These are phyloP conservation scores for Lentinula boryana DNA, from an alignment of 768 basidiomycete species.

Conservation along the genomic window DNA sequence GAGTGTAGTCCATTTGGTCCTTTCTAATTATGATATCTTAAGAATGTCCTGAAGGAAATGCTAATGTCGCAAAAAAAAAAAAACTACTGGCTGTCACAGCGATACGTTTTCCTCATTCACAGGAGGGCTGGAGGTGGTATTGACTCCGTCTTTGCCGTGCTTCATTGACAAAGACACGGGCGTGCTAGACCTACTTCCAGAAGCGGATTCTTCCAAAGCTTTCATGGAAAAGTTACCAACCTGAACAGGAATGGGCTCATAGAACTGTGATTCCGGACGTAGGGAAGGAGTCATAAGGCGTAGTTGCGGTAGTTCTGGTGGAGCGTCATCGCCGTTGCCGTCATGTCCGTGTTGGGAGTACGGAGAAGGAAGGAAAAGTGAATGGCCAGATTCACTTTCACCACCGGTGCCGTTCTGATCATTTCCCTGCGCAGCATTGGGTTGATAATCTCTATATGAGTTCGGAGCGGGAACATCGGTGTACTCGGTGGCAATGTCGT, in stretches of 20 bases:
- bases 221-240: neutral
- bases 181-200: neutral
- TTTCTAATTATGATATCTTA: neutral
- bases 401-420: neutral
- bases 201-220: neutral
- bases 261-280: neutral
- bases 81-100: neutral
- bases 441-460: neutral
- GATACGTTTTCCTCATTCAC: neutral
- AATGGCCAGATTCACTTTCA: neutral
- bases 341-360: slow-evolving; percentile 2
- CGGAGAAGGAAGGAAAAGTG: neutral
- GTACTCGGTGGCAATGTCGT: neutral
- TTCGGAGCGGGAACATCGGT: neutral
- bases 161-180: neutral
- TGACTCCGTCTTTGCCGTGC: neutral
- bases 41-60: neutral
- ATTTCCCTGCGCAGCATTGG: neutral
- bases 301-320: neutral
- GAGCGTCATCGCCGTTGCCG: neutral
- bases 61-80: neutral
- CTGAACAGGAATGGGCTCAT: neutral
- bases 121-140: neutral
- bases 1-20: neutral
- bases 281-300: neutral